phyloP scores from a whole-genome alignment of 441 rosid species.

The Syzygium malaccense region DNA sequence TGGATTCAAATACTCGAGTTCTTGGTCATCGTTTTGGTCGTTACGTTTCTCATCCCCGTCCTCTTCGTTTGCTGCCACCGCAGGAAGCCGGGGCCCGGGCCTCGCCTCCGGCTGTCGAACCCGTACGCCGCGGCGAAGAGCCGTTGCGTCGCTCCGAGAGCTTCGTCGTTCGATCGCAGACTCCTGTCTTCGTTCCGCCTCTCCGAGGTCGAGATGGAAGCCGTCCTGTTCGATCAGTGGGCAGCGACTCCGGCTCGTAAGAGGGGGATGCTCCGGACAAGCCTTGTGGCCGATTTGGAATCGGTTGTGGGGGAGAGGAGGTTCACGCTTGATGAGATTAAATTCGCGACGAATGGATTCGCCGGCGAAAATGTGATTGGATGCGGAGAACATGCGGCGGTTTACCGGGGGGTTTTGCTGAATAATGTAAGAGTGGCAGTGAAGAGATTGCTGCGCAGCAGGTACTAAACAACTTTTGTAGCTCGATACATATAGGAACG shows the following conservation, averaged over 20 bases:
- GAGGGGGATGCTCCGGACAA: neutral
- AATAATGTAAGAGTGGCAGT: constrained; percentile 41
- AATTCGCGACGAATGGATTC: constrained; percentile 36
- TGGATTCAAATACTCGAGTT: constrained; percentile 38
- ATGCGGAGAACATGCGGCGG: constrained; percentile 33
- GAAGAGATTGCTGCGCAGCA: constrained; percentile 32
- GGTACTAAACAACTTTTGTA: constrained; percentile 13
- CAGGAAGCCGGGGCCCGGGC: constrained; percentile 11
- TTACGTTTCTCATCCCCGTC: constrained; percentile 4
- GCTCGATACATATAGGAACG: neutral
- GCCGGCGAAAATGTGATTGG: constrained; percentile 40
- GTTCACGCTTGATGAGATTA: constrained; percentile 36
- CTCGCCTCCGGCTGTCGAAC: constrained; percentile 22
- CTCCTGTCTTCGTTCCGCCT: constrained; percentile 13
- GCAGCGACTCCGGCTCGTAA: neutral
- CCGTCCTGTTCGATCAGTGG: constrained; percentile 14
- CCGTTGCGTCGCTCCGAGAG: neutral
- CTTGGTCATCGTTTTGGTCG: constrained; percentile 5
- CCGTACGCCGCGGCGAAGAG: constrained; percentile 10
- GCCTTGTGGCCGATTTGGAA: constrained; percentile 7
- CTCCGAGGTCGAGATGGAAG: constrained; percentile 29
- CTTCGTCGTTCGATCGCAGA: constrained; percentile 25
- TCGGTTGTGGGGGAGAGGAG: constrained; percentile 14
- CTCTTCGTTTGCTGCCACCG: constrained; percentile 18
- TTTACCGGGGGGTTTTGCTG: constrained; percentile 44